A percentile compares a stretch with the other conserved stretches of the same genome.
Conservation (phyloP, 495 filamentous ascomycete genomes). For the Lichina pygmaea region DNA sequence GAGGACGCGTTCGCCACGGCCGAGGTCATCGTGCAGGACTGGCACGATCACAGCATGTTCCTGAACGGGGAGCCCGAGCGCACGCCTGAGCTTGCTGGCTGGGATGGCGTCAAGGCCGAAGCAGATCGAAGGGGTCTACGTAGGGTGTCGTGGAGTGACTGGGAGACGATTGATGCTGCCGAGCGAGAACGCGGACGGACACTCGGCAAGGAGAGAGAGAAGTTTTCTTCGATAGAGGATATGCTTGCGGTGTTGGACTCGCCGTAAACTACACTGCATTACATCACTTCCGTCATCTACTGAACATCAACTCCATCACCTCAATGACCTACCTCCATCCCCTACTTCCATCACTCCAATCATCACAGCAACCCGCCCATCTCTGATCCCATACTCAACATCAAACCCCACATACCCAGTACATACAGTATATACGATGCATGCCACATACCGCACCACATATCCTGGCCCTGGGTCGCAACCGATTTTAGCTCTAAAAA, state of each 20-base stretch:
- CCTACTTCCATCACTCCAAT: too few relatives aligned
- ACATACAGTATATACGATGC: too few relatives aligned
- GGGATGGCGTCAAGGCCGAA: constrained; percentile 41
- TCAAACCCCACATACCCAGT: too few relatives aligned
- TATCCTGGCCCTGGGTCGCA: too few relatives aligned
- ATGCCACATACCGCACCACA: too few relatives aligned
- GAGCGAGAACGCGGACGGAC: constrained; percentile 39
- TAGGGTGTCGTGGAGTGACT: constrained; percentile 55
- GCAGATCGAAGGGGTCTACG: constrained; percentile 22
- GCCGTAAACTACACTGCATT: too few relatives aligned
- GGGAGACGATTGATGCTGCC: constrained; percentile 56
- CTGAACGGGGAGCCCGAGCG: constrained; percentile 1
- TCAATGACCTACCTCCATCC: too few relatives aligned
- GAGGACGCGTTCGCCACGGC: constrained; percentile 77
- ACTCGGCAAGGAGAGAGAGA: constrained; percentile 59
- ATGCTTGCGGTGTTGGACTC: constrained; percentile 41
- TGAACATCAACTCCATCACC: too few relatives aligned
- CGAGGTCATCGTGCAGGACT: constrained; percentile 53
- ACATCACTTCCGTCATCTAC: too few relatives aligned
- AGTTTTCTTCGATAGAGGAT: constrained; percentile 47
- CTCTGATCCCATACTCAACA: too few relatives aligned
- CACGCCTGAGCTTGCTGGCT: constrained; percentile 23
- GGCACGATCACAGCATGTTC: constrained; percentile 15
- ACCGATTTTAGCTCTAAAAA: too few relatives aligned
- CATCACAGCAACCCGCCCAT: too few relatives aligned